These are phyloP conservation scores for Cadophora gregata DNA, from an alignment of 2,329 filamentous ascomycete species.

Conservation along the genomic window DNA sequence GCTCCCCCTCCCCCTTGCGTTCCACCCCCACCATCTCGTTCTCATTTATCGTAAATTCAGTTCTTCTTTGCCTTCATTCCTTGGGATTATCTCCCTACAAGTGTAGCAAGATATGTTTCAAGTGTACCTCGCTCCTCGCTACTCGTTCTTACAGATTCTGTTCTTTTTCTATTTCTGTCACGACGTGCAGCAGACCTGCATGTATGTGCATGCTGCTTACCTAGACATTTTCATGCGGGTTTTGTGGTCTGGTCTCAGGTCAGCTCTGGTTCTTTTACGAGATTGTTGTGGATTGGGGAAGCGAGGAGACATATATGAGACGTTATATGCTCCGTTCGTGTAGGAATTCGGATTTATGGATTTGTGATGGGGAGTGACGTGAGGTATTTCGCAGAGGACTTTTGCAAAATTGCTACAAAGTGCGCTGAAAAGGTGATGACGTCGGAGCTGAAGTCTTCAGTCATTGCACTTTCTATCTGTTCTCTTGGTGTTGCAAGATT, in stretches of 20 bases:
- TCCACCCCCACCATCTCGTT: background rate
- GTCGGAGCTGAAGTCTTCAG: background rate
- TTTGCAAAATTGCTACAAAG: too few relatives aligned
- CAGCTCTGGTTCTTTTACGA: slow-evolving; percentile 5
- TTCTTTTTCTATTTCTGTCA: slow-evolving; percentile 8
- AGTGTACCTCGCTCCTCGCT: background rate
- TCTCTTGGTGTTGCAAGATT: background rate
- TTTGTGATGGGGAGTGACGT: background rate
- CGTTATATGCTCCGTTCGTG: background rate
- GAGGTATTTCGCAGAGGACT: background rate
- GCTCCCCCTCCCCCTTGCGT: background rate
- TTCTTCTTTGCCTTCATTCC: background rate
- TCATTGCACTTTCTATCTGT: background rate
- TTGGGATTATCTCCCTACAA: background rate
- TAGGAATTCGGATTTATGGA: background rate
- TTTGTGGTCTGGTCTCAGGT: slow-evolving; percentile 11
- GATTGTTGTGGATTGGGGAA: background rate
- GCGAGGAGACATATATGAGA: background rate
- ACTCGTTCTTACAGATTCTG: background rate
- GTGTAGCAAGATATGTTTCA: background rate
- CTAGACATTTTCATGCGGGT: background rate
- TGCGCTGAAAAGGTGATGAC: background rate
- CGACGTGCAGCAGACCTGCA: background rate
- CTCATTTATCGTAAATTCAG: background rate
- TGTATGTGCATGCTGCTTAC: slow-evolving; percentile 1